These are phyloP conservation scores for Teunomyces pallodes DNA, from an alignment of 805 yeast genomes.

Conservation along the genomic window DNA sequence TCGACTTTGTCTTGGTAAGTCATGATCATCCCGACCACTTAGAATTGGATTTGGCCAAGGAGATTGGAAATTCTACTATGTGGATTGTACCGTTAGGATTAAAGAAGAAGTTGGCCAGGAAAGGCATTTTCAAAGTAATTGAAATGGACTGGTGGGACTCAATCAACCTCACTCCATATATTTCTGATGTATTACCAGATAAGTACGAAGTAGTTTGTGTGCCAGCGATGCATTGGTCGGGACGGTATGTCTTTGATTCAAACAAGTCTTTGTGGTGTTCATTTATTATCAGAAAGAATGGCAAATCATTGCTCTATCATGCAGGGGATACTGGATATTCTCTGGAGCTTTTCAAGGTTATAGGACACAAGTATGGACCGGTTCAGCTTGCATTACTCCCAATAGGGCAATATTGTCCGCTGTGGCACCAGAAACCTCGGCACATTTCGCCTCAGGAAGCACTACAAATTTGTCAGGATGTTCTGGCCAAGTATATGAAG, in stretches of 20 bases:
- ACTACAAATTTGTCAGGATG: constrained; percentile 59
- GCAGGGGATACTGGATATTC: constrained; percentile 95
- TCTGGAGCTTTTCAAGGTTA: constrained; percentile 65
- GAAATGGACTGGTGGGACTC: constrained; percentile 95
- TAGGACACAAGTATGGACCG: constrained; percentile 61
- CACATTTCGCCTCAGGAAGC: constrained; percentile 85
- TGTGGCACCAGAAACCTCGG: constrained; percentile 90
- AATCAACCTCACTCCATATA: constrained; percentile 34
- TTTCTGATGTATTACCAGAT: constrained; percentile 37
- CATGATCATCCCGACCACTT: constrained; percentile 97
- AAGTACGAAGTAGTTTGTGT: constrained; percentile 79
- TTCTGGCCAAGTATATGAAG: constrained; percentile 59
- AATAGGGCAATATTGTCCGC: constrained; percentile 92
- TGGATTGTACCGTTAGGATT: constrained; percentile 93
- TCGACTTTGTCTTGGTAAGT: constrained; percentile 72
- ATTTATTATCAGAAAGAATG: constrained; percentile 64
- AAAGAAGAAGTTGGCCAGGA: constrained; percentile 51
- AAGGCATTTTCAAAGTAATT: constrained; percentile 58
- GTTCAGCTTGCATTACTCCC: constrained; percentile 69
- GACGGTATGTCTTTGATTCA: constrained; percentile 75
- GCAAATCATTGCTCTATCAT: constrained; percentile 75
- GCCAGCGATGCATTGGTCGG: constrained; percentile 98
- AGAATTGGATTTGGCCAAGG: constrained; percentile 57
- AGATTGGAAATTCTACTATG: constrained; percentile 52
- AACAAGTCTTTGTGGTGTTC: constrained; percentile 89